Conservation (phyloP, 2,329 filamentous ascomycete genomes). For the Tolypocladium guangdongense region DNA sequence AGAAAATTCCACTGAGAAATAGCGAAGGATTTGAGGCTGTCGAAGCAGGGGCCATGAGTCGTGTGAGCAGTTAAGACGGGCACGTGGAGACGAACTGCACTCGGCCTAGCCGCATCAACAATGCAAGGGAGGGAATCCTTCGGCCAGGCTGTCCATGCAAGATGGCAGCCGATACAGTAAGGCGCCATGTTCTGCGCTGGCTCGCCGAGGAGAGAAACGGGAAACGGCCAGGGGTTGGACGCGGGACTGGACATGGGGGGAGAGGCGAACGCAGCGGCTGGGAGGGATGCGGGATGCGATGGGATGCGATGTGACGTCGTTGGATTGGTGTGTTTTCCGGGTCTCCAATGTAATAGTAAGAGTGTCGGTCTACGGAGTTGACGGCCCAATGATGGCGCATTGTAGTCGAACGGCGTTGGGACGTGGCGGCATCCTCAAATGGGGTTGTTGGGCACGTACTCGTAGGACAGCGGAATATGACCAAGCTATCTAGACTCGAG, state of each 20-base stretch:
- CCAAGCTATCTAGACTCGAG: background rate
- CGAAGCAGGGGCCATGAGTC: background rate
- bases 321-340: no score
- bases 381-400: background rate
- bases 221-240: background rate
- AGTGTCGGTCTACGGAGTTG: no score
- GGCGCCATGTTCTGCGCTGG: background rate
- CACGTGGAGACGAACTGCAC: background rate
- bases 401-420: background rate
- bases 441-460: no score
- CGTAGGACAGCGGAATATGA: background rate
- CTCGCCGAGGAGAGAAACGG: background rate
- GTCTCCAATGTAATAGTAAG: no score
- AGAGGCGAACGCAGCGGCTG: no score
- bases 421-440: background rate
- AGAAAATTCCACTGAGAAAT: background rate
- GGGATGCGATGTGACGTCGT: background rate
- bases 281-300: no score
- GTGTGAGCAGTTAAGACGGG: background rate
- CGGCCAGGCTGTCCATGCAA: background rate
- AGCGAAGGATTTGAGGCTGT: background rate
- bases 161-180: background rate
- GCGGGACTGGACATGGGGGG: no score
- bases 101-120: background rate
- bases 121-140: no score